These are phyloP conservation scores for Inga leiocalycina DNA, from an alignment of 306 rosid genomes.

Conservation along the genomic window DNA sequence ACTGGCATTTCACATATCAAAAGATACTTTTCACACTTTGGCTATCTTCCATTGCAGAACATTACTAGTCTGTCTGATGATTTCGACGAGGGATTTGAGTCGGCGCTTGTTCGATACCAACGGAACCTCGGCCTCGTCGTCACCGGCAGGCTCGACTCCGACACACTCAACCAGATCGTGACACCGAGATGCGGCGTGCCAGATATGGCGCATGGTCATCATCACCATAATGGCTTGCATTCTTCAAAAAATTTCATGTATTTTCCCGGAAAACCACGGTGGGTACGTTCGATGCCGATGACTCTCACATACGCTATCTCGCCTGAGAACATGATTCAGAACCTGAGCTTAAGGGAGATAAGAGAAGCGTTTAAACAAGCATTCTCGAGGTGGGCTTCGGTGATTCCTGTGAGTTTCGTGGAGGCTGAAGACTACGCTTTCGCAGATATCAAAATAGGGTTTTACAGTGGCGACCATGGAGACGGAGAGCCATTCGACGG, in stretches of 20 bases:
- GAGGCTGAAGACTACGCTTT: conserved; percentile 52
- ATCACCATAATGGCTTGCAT: conserved; percentile 19
- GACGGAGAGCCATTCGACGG: conserved; percentile 90
- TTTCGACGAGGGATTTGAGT: conserved; percentile 43
- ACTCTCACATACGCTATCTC: conserved; percentile 68
- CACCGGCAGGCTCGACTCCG: conserved; percentile 54
- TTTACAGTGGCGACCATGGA: conserved; percentile 75
- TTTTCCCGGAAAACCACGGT: conserved; percentile 76
- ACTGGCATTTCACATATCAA: conserved; percentile 49
- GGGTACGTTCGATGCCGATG: conserved; percentile 69
- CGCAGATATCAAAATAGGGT: conserved; percentile 72
- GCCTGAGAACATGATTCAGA: conserved; percentile 37
- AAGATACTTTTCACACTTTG: conserved; percentile 50
- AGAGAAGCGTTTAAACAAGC: conserved; percentile 48
- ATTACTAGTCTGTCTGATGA: conserved; percentile 32
- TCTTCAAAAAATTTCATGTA: conserved; percentile 44
- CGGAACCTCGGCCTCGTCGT: conserved; percentile 51
- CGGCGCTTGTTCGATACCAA: conserved; percentile 46
- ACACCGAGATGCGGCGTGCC: conserved; percentile 67
- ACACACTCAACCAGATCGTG: conserved; percentile 45
- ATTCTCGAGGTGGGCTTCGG: conserved; percentile 65
- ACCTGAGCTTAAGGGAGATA: conserved; percentile 49
- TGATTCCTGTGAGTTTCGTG: conserved; percentile 65
- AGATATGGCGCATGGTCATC: conserved; percentile 16
- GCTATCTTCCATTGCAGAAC: conserved; percentile 37